These are phyloP conservation scores for Chrysoporthe austroafricana DNA, from an alignment of 2,329 filamentous ascomycete genomes.

Conservation along the genomic window DNA sequence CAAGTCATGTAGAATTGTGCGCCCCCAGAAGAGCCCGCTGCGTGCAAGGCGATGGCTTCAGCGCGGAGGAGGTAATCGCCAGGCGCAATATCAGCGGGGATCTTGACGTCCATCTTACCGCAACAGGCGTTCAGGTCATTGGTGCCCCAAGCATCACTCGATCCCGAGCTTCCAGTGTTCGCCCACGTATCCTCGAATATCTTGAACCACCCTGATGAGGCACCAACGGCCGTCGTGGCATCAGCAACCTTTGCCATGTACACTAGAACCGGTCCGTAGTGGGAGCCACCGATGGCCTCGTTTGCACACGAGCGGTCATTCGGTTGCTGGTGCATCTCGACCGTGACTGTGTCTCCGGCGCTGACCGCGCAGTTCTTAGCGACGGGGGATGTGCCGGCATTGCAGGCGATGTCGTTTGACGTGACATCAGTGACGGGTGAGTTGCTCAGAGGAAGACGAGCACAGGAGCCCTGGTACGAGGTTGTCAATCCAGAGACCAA, in stretches of 20 bases:
- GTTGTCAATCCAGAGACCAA: slow-evolving; percentile 30
- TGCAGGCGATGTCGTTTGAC: slow-evolving; percentile 49
- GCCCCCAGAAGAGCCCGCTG: slow-evolving; percentile 40
- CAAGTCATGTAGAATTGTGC: slow-evolving; percentile 47
- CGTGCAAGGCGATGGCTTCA: slow-evolving; percentile 53
- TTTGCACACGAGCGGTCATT: slow-evolving; percentile 47
- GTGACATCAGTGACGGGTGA: slow-evolving; percentile 52
- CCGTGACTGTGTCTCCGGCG: slow-evolving; percentile 52
- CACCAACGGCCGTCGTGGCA: slow-evolving; percentile 46
- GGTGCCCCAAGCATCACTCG: slow-evolving; percentile 51
- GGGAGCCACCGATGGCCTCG: slow-evolving; percentile 56
- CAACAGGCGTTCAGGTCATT: slow-evolving; percentile 48
- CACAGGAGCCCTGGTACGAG: slow-evolving; percentile 47
- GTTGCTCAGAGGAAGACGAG: slow-evolving; percentile 54
- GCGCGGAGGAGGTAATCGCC: slow-evolving; percentile 52
- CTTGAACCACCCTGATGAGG: slow-evolving; percentile 54
- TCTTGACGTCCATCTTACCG: slow-evolving; percentile 43
- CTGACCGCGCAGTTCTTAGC: slow-evolving; percentile 49
- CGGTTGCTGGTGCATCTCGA: slow-evolving; percentile 58
- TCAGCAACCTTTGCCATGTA: slow-evolving; percentile 54
- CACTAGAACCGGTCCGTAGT: slow-evolving; percentile 54
- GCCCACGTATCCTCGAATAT: slow-evolving; percentile 51
- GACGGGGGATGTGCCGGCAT: slow-evolving; percentile 42
- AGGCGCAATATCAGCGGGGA: slow-evolving; percentile 38
- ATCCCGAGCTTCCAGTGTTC: slow-evolving; percentile 40